phyloP scores from a whole-genome alignment of 345 rosid genomes.

The Camelina hispida region DNA sequence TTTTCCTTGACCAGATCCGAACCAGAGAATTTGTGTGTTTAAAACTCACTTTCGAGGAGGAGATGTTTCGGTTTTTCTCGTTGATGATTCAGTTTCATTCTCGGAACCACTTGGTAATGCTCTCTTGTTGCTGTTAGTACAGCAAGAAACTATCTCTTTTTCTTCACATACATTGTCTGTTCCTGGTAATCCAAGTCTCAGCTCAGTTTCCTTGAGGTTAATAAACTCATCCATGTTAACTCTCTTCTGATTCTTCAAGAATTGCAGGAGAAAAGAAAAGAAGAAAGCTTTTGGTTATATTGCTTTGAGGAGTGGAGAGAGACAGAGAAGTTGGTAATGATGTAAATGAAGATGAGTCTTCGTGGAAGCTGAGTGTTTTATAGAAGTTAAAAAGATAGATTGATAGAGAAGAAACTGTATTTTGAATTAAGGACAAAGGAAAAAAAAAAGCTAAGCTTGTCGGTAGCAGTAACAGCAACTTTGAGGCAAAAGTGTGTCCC shows the following conservation, averaged over 20 bases:
- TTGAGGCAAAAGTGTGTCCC: constrained; percentile 63
- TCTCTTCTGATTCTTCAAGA: background rate
- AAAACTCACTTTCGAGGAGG: constrained; percentile 39
- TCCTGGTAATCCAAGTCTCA: constrained; percentile 85
- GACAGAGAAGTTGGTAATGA: constrained; percentile 15
- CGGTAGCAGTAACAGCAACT: constrained; percentile 69
- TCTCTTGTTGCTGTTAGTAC: constrained; percentile 54
- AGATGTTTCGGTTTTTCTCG: constrained; percentile 3
- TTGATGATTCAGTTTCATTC: constrained; percentile 35
- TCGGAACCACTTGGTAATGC: constrained; percentile 34
- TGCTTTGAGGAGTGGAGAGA: background rate
- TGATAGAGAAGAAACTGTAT: constrained; percentile 7
- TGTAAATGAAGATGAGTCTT: constrained; percentile 34
- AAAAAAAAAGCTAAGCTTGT: constrained; percentile 44
- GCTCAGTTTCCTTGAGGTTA: constrained; percentile 74
- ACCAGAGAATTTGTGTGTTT: constrained; percentile 4
- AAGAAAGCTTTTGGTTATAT: background rate
- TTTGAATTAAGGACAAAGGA: constrained; percentile 20
- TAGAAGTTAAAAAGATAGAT: constrained; percentile 14
- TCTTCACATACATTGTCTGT: constrained; percentile 49
- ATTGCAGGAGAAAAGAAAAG: background rate
- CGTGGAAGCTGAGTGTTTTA: constrained; percentile 26
- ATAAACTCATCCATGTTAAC: constrained; percentile 43
- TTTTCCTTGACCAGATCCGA: background rate
- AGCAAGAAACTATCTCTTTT: constrained; percentile 26